These are phyloP conservation scores for Trichophaea hybrida DNA, from an alignment of 2,329 filamentous ascomycete species.

Conservation along the genomic window DNA sequence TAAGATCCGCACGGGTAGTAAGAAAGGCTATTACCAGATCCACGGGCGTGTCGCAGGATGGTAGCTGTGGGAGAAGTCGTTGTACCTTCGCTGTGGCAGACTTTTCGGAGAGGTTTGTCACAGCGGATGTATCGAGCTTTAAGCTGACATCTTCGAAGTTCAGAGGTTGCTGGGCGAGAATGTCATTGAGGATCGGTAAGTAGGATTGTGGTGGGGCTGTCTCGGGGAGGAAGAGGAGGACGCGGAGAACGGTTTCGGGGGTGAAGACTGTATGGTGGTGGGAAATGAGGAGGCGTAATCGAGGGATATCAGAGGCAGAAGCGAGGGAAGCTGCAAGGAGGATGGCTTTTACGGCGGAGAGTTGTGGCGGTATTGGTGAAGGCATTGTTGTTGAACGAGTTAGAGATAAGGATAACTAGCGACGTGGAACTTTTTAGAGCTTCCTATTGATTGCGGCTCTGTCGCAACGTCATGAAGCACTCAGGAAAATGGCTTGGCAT, in stretches of 20 bases:
- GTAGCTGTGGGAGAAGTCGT: background rate
- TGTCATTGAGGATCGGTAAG: slow-evolving; percentile 14
- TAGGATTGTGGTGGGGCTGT: slow-evolving; percentile 30
- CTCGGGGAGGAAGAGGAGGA: slow-evolving; percentile 66
- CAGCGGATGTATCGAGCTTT: slow-evolving; percentile 13
- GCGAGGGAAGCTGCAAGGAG: slow-evolving; percentile 60
- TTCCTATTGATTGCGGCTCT: background rate
- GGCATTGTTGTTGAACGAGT: background rate
- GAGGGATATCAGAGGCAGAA: slow-evolving; percentile 42
- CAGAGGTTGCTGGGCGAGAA: slow-evolving; percentile 1
- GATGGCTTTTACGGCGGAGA: slow-evolving; percentile 49
- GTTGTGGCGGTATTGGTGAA: background rate
- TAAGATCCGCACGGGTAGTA: slow-evolving; percentile 19
- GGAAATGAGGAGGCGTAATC: slow-evolving; percentile 46
- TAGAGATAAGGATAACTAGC: background rate
- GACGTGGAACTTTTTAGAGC: background rate
- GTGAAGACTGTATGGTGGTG: slow-evolving; percentile 45
- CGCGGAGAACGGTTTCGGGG: slow-evolving; percentile 51
- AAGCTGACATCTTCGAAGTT: background rate
- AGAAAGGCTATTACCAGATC: slow-evolving; percentile 16
- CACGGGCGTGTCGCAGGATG: background rate
- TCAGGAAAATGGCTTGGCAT: too few species aligned
- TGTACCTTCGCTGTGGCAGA: slow-evolving; percentile 9
- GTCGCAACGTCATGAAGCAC: background rate
- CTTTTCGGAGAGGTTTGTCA: slow-evolving; percentile 18